A percentile compares a stretch with the other conserved stretches of the same genome.
These are phyloP conservation scores for Pouteria glomerata DNA, from an alignment of 148 eudicot species.

Conservation along the genomic window DNA sequence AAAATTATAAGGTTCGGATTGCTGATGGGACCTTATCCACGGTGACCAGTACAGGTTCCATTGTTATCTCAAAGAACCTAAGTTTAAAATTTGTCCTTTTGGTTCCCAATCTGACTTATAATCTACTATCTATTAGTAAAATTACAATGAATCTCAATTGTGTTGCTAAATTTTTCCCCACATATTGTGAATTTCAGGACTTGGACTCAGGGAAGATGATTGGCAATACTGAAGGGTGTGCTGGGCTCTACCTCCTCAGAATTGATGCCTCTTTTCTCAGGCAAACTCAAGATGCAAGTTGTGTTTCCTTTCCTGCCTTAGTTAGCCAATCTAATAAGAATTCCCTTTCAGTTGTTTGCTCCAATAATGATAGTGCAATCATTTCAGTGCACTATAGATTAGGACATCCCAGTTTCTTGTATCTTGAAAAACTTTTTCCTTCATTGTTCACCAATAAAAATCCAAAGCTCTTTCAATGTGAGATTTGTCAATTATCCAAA, in stretches of 20 bases:
- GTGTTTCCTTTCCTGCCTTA: not conserved
- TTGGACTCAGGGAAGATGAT: no score
- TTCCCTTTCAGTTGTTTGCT: not conserved
- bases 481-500: no score
- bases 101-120: not conserved
- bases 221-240: not conserved
- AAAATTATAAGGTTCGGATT: conserved; percentile 1
- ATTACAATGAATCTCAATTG: not conserved
- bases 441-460: no score
- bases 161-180: not conserved
- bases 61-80: not conserved
- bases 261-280: not conserved
- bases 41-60: not conserved
- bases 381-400: not conserved
- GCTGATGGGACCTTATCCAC: not conserved
- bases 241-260: not conserved
- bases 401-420: no score
- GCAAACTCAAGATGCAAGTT: not conserved
- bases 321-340: not conserved
- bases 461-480: no score
- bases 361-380: not conserved
- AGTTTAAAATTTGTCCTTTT: not conserved
- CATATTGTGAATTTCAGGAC: no score
- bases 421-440: no score
- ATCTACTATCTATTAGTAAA: conserved; percentile 4